Percentiles rank a stretch among this genome's conserved stretches.
Evolutionary conservation across 2,329 filamentous ascomycete genomes (phyloP).

Genomic region (Verticillium zaregamsianum): DNA sequence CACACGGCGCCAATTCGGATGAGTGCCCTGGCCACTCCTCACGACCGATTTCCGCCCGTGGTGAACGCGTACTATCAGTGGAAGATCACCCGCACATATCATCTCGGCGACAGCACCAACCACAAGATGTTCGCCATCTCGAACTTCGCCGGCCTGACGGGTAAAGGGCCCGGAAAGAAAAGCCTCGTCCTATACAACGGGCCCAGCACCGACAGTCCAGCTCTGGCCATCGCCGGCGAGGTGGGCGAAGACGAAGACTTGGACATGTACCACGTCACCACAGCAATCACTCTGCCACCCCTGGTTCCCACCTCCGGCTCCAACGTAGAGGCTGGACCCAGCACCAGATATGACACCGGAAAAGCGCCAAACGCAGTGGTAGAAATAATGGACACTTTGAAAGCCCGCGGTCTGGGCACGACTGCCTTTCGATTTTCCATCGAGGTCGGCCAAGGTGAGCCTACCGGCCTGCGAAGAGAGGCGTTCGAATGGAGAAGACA

Average conservation of each 20-base stretch:
- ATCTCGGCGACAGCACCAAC: background rate
- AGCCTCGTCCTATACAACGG: slow-evolving; percentile 2
- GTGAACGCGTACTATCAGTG: background rate
- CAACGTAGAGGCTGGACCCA: background rate
- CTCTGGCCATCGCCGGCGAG: background rate
- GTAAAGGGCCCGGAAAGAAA: background rate
- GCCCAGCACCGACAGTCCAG: background rate
- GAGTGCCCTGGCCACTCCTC: background rate
- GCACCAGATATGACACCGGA: background rate
- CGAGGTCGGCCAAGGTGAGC: background rate
- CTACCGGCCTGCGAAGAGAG: background rate
- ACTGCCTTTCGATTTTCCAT: slow-evolving; percentile 1
- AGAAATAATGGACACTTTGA: slow-evolving; percentile 1
- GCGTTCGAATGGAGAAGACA: slow-evolving; percentile 3
- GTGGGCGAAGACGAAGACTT: background rate
- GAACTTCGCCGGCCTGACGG: background rate
- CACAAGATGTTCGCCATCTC: slow-evolving; percentile 3
- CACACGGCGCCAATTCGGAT: background rate
- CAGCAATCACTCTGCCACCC: background rate
- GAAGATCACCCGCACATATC: background rate
- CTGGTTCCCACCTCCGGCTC: background rate
- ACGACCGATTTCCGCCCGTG: background rate
- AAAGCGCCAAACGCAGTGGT: background rate
- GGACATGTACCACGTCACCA: background rate
- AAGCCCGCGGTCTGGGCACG: background rate